These are phyloP conservation scores for Fibroporia radiculosa DNA, from an alignment of 768 basidiomycete genomes.

Conservation along the genomic window DNA sequence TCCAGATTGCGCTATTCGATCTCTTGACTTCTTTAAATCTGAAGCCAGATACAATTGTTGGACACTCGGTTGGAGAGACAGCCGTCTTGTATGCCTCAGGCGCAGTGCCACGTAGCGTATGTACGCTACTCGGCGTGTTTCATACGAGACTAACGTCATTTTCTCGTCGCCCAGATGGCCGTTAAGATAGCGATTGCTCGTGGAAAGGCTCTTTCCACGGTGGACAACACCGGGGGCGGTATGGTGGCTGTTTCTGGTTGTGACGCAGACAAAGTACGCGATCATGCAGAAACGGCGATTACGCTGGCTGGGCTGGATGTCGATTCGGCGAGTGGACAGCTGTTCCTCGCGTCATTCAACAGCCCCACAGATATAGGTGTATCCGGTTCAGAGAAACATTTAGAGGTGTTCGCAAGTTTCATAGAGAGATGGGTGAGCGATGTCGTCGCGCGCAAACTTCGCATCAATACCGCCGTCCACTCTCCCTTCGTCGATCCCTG, in stretches of 20 bases:
- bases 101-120: slow-evolving; percentile 28
- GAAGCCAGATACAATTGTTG: slow-evolving; percentile 31
- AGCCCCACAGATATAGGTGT: no score
- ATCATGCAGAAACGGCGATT: no score
- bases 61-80: slow-evolving; percentile 44
- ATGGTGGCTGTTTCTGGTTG: slow-evolving; percentile 38
- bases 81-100: slow-evolving; percentile 37
- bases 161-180: no score
- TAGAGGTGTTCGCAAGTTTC: no score
- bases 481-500: slow-evolving; percentile 31
- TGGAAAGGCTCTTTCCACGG: slow-evolving; percentile 25
- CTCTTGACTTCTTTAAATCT: slow-evolving; percentile 28
- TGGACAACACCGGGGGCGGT: slow-evolving; percentile 26
- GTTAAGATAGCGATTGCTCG: slow-evolving; percentile 37
- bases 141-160: no score
- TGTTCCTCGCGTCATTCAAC: no score
- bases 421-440: no score
- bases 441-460: no score
- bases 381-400: no score
- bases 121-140: no score
- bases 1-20: slow-evolving; percentile 41
- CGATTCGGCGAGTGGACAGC: slow-evolving; percentile 24
- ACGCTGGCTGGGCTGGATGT: no score
- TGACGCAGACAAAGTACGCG: no score
- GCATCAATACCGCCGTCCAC: slow-evolving; percentile 32